Base-by-base conservation (phyloP, 352 stramenopile genomes). In the Globisporangium acanthophoron region DNA sequence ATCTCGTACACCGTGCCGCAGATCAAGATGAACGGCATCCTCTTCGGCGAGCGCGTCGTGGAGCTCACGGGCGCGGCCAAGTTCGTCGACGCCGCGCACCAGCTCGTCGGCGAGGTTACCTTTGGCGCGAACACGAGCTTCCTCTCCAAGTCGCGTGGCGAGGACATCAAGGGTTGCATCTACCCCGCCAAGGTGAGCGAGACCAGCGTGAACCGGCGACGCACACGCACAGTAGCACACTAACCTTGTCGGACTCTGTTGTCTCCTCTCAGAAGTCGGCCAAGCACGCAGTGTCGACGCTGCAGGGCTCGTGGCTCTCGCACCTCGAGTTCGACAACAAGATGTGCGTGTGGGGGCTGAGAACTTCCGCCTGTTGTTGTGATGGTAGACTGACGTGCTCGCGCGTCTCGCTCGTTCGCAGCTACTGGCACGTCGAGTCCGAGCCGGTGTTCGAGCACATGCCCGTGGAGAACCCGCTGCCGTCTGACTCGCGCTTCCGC, bases 11-110 rank as follows among this genome's bases (percentile, higher is more conserved):
- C 75, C 0, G 67, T 90, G 55, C 79, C 81, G 16, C 78, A 92
- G 60, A 87, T 92, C 69, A 91, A 89, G 73, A 89, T 90, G 79
- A 86, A 69, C 45, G 81, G 81, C 4, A 60, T 92, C 18, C 61
- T 92, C 31, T 77, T 90, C 13, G 81, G 81, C 2, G 79, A 92
- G 18, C 81, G 79, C 6, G 70, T 88, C 24, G 80, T 92, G 15
- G 81, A 90, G 59, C 78, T 89, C 43, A 67, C 71, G 3, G 81
- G 81, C 52, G 52, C 65, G 1, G 74, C 71, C 24, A 73, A 67
- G 21, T 90, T 92, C 31, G 66, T 76, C 15, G 79, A 92, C 63
- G 37, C 54, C 0, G 31, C 48, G 8, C 70, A 85, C 37, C 48
- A 65, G 3, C 72, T 92, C 6, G 57, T 69, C 11, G 77, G 71